Percentiles rank a stretch among this genome's conserved stretches.
Evolutionary conservation across 129 eudicot species (phyloP).

Genomic region (Kitagawia praeruptora): DNA sequence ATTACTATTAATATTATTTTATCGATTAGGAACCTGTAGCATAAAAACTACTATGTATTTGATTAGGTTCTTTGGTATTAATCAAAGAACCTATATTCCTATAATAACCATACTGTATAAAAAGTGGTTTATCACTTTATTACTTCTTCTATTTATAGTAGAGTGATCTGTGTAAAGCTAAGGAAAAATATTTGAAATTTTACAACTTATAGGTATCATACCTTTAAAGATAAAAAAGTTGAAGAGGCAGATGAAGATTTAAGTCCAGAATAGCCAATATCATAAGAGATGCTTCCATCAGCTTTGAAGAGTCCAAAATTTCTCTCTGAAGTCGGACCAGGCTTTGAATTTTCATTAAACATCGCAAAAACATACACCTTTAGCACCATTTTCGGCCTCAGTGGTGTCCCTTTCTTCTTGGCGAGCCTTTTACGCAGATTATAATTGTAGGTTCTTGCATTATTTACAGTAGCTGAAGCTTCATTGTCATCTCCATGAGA

Average conservation of each 20-base stretch:
- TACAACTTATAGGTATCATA: constrained; percentile 20
- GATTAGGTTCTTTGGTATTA: too few species aligned
- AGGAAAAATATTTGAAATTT: not conserved
- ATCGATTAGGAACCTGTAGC: too few species aligned
- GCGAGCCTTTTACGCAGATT: constrained; percentile 83
- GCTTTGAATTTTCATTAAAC: constrained; percentile 67
- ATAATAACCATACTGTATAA: not conserved
- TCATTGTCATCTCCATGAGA: constrained; percentile 79
- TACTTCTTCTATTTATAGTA: not conserved
- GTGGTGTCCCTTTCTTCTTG: constrained; percentile 80
- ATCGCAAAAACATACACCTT: constrained; percentile 82
- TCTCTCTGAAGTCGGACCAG: constrained; percentile 71
- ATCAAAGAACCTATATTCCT: not conserved
- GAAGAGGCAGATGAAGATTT: constrained; percentile 58
- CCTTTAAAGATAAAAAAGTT: constrained; percentile 49
- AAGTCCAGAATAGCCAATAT: constrained; percentile 69
- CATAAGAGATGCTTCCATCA: constrained; percentile 68
- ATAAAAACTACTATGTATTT: too few species aligned
- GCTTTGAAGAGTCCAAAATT: constrained; percentile 80
- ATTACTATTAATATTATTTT: too few species aligned
- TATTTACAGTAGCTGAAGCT: constrained; percentile 59
- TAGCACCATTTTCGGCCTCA: constrained; percentile 59
- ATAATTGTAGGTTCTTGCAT: constrained; percentile 77
- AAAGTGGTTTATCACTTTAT: not conserved
- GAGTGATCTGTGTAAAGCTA: not conserved